These are phyloP conservation scores for Fraxinus quadrangulata DNA, from an alignment of 257 asterid species.

Conservation along the genomic window DNA sequence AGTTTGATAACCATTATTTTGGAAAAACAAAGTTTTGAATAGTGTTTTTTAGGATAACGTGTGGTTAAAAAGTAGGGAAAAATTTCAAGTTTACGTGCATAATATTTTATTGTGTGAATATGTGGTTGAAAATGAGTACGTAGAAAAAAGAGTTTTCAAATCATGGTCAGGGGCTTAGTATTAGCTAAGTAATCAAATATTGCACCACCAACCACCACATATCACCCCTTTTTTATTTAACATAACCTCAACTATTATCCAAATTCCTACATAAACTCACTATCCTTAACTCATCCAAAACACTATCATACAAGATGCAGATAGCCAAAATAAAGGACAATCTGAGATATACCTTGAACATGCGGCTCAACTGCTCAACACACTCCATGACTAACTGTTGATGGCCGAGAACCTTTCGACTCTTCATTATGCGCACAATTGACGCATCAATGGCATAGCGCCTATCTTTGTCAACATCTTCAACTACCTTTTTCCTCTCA, in stretches of 20 bases:
- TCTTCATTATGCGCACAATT: constrained; percentile 64
- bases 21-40: too few relatives aligned
- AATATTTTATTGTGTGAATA: too few relatives aligned
- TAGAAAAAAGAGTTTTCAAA: too few relatives aligned
- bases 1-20: too few relatives aligned
- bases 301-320: background rate
- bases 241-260: background rate
- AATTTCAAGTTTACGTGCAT: too few relatives aligned
- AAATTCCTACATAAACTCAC: background rate
- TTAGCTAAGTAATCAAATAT: background rate
- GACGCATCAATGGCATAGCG: constrained; percentile 54
- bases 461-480: constrained; percentile 54
- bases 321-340: background rate
- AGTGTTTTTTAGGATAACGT: too few relatives aligned
- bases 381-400: constrained; percentile 57
- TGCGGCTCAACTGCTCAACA: constrained; percentile 48
- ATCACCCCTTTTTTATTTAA: background rate
- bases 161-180: background rate
- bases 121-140: too few relatives aligned
- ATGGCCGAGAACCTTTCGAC: constrained; percentile 52
- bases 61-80: too few relatives aligned
- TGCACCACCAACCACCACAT: background rate
- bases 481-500: constrained; percentile 59
- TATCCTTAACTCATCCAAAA: background rate
- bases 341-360: constrained; percentile 44